These are phyloP conservation scores for Eucalyptus marginata DNA, from an alignment of 345 rosid species.

Conservation along the genomic window DNA sequence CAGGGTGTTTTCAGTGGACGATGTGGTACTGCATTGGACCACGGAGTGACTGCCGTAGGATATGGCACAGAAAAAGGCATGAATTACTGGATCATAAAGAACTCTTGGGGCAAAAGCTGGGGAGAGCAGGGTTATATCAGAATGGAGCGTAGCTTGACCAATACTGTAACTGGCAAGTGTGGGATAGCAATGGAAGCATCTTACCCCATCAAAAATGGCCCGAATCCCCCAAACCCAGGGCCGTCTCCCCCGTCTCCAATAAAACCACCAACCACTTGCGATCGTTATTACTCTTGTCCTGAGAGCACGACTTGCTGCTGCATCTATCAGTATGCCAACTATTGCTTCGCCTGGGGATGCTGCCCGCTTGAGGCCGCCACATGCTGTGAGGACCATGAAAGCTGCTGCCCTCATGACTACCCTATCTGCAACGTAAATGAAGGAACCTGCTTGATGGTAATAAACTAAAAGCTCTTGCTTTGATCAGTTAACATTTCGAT, in stretches of 20 bases:
- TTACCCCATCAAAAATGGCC: conserved; percentile 71
- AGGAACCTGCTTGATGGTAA: conserved; percentile 70
- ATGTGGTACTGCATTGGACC: conserved; percentile 78
- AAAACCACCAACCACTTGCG: conserved; percentile 63
- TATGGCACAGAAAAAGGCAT: conserved; percentile 68
- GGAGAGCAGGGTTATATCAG: conserved; percentile 76
- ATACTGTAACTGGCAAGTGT: conserved; percentile 45
- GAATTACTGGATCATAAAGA: conserved; percentile 74
- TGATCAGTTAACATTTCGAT: neutral
- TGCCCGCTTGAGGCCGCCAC: conserved; percentile 83
- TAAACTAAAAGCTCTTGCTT: neutral
- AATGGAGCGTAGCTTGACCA: conserved; percentile 44
- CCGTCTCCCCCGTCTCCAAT: conserved; percentile 94
- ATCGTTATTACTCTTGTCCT: conserved; percentile 46
- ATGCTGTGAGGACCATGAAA: conserved; percentile 69
- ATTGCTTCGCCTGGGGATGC: conserved; percentile 91
- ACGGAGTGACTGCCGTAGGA: conserved; percentile 83
- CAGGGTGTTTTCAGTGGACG: conserved; percentile 83
- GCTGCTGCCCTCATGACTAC: conserved; percentile 83
- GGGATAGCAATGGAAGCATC: conserved; percentile 85
- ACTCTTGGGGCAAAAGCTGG: conserved; percentile 85
- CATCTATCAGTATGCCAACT: conserved; percentile 28
- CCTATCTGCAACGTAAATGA: conserved; percentile 51
- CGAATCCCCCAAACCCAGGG: conserved; percentile 88
- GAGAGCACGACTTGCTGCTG: conserved; percentile 86